Percentiles rank a stretch among this genome's conserved stretches.
These are phyloP conservation scores for Phyllosticta capitalensis DNA, from an alignment of 2,329 filamentous ascomycete species.

Conservation along the genomic window DNA sequence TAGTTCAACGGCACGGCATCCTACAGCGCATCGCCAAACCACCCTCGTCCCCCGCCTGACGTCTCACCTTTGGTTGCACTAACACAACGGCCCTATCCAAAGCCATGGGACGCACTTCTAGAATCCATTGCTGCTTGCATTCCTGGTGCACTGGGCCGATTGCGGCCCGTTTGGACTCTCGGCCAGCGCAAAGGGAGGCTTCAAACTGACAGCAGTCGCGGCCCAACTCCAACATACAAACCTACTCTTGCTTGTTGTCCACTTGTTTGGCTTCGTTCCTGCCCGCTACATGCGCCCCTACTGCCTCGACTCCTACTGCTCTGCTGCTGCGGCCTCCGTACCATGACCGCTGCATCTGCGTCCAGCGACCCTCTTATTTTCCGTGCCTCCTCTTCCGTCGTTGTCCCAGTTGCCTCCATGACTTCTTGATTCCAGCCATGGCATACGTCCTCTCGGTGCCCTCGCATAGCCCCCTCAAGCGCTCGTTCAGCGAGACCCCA, in stretches of 20 bases:
- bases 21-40: not conserved
- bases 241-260: not conserved
- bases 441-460: slow-evolving; percentile 31
- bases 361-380: too few relatives aligned
- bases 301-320: not conserved
- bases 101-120: not conserved
- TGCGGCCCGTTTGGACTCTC: not conserved
- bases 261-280: not conserved
- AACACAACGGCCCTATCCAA: not conserved
- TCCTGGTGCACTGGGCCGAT: not conserved
- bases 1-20: not conserved
- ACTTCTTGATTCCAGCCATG: slow-evolving; percentile 18
- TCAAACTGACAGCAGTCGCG: not conserved
- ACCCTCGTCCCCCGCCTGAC: not conserved
- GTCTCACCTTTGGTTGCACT: not conserved
- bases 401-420: slow-evolving; percentile 3
- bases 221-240: not conserved
- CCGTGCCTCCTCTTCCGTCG: not conserved
- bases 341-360: not conserved
- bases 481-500: slow-evolving; percentile 32
- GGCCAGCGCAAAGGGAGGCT: not conserved
- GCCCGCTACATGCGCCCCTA: not conserved
- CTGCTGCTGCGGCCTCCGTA: not conserved
- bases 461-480: slow-evolving; percentile 31
- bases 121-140: not conserved